phyloP scores from a whole-genome alignment of 768 basidiomycete genomes.

The Arthromyces matolae region DNA sequence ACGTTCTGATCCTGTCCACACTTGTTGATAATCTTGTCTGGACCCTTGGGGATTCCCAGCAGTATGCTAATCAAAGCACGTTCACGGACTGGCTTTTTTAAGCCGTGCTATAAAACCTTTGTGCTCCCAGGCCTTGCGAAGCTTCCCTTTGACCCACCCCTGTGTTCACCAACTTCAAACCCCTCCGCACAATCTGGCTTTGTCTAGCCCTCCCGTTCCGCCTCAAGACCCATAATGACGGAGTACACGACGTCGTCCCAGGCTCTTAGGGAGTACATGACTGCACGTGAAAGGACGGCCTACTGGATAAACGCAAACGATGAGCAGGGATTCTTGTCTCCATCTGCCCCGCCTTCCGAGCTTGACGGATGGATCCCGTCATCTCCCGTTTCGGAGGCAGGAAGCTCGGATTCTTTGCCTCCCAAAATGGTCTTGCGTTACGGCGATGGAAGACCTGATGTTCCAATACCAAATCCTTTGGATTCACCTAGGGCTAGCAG shows the following conservation, averaged over 20 bases:
- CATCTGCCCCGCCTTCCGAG: slow-evolving; percentile 53
- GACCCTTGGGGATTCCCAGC: slow-evolving; percentile 24
- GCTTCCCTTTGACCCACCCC: slow-evolving; percentile 25
- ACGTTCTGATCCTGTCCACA: slow-evolving; percentile 47
- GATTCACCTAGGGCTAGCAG: slow-evolving; percentile 20
- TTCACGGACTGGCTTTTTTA: slow-evolving; percentile 17
- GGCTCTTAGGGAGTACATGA: slow-evolving; percentile 54
- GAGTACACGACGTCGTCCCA: slow-evolving; percentile 61
- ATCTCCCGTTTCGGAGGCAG: slow-evolving; percentile 44
- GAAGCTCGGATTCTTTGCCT: slow-evolving; percentile 52
- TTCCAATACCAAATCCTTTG: slow-evolving; percentile 51
- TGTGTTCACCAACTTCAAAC: slow-evolving; percentile 11
- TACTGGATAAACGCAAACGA: slow-evolving; percentile 54
- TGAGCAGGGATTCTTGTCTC: slow-evolving; percentile 47
- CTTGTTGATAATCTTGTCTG: slow-evolving; percentile 32
- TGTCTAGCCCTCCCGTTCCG: slow-evolving; percentile 8
- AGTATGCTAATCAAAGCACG: slow-evolving; percentile 28
- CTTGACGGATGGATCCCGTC: slow-evolving; percentile 40
- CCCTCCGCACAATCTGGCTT: slow-evolving; percentile 12
- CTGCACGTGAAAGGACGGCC: slow-evolving; percentile 58
- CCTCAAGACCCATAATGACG: slow-evolving; percentile 41
- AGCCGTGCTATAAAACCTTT: slow-evolving; percentile 36
- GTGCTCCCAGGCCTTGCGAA: slow-evolving; percentile 21
- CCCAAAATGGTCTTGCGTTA: slow-evolving; percentile 73
- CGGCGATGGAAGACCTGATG: slow-evolving; percentile 58